Conservation (phyloP, 192 early-diverging fungal species). For the Coemansia sp. region DNA sequence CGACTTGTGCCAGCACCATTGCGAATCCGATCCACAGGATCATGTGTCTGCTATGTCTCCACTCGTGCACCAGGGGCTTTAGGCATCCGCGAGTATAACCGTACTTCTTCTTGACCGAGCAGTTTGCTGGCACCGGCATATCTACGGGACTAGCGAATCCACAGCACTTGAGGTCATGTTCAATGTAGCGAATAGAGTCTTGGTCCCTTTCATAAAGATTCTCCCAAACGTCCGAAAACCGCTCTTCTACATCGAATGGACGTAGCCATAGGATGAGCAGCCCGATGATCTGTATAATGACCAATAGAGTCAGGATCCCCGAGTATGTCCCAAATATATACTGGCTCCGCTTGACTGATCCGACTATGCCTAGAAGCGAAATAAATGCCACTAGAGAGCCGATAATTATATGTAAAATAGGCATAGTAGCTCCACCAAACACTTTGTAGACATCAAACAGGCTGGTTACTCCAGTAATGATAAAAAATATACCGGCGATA, state of each 20-base stretch:
- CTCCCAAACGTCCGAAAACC: conserved; percentile 52
- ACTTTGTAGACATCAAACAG: conserved; percentile 24
- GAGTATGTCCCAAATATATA: conserved; percentile 35
- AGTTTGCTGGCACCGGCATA: conserved; percentile 46
- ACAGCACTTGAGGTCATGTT: conserved; percentile 56
- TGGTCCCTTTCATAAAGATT: conserved; percentile 55
- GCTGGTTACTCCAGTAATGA: conserved; percentile 18
- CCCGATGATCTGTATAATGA: conserved; percentile 19
- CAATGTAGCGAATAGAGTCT: conserved; percentile 43
- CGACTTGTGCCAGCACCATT: conserved; percentile 34
- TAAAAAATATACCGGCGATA: conserved; percentile 24
- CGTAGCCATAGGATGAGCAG: conserved; percentile 28
- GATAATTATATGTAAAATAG: conserved; percentile 35
- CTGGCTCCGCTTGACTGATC: conserved; percentile 49
- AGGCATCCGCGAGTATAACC: conserved; percentile 35
- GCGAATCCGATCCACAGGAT: conserved; percentile 26
- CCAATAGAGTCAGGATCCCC: conserved; percentile 32
- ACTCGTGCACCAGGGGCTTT: conserved; percentile 19
- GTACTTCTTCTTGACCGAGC: conserved; percentile 41
- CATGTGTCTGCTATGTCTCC: conserved; percentile 13
- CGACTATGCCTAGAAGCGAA: conserved; percentile 52
- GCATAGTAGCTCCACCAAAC: conserved; percentile 48
- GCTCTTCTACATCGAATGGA: conserved; percentile 35
- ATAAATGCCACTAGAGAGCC: conserved; percentile 43
- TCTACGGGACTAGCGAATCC: conserved; percentile 50